Base-by-base conservation (phyloP, 495 filamentous ascomycete species). In the Schizothecium vesticola region DNA sequence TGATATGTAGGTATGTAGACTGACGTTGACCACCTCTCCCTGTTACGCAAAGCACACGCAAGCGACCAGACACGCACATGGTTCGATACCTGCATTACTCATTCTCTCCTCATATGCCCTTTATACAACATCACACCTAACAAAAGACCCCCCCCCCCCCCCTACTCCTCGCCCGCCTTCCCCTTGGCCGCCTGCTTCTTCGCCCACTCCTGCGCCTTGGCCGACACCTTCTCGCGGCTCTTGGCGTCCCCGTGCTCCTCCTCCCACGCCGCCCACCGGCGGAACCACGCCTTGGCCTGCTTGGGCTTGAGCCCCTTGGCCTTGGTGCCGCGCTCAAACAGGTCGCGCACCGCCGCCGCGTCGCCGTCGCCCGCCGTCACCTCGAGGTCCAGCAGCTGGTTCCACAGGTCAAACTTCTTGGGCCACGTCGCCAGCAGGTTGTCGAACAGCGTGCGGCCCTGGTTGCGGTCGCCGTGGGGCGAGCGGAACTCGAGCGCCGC, bases 381-480 rank as follows among this genome's bases (percentile, higher is more conserved):
- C 80, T 99, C 95, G 69, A 97, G 83, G 71, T 97, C 92, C 13
- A 97, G 70, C 56, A 94, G 88, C 73, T 96, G 86, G 78, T 93
- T 97, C 93, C 94, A 98, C 61, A 97, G 78, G 77, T 97, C 93
- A 59, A 93, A 85, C 68, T 90, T 91, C 84, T 94, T 95, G 67
- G 92, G 92, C 83, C 90, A 97, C 19, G 89, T 89, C 25, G 87
- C 85, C 8, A 97, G 82, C 5, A 99, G 84, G 36, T 89, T 91
- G 78, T 97, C 95, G 72, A 98, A 97, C 57, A 98, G 89, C 6
- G 95, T 98, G 10, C 96, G 91, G 23, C 94, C 95, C 29, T 93
- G 91, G 80, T 99, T 95, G 4, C 92, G 82, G 72, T 95, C 92
- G 36, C 93, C 96, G 72, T 91, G 87, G 19, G 87, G 80, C 13